Base-by-base conservation (phyloP, 2,329 filamentous ascomycete species). In the Aspergillus ochraceus region DNA sequence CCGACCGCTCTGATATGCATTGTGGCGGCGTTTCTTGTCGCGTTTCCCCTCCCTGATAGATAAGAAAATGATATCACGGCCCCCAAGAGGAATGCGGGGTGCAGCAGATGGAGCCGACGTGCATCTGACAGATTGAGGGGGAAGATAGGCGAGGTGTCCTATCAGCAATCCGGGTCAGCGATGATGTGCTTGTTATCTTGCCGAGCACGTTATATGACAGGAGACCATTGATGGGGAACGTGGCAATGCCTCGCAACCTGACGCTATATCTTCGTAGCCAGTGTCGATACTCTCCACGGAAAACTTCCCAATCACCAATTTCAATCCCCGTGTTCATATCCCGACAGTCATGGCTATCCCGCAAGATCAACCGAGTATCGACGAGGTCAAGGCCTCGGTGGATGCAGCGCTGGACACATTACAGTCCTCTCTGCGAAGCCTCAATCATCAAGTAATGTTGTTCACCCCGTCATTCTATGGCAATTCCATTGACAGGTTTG, bases 371-470 rank as follows among this genome's bases (percentile, higher is more conserved):
- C 50, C 63, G 0, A 45, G 49, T 19, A 63, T 65, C 11, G 63
- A 64, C 1, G 65, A 69, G 6, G 64, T 71, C n/a, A 70, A 68
- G 42, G 57, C 56, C 2, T 63, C 62, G 6, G 63, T 69, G 4
- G 65, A 72, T 59, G 58, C 54, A 14, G 59, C 64, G 0, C 39
- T 72, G 10, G 59, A 63, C 4, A 55, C 52, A 3, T 29, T 69
- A 29, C 50, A 69, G 8, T 47, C 65, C 4, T 63, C 68, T 1
- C 54, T 73, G 8, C 60, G 69, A 29, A 64, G 67, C 10, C 54
- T 73, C n/a, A 73, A 73, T 50, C 52, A 63, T 29, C 60, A 70
- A 58, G 70, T 72, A 64, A 14, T 55, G 12, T 6, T 24, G n/a
- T 4, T 29, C 6, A 36, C 11, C 11, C 36, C 10, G 26, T 20